Evolutionary conservation across 345 rosid species (phyloP).

Genomic region (Barbarea vulgaris): DNA sequence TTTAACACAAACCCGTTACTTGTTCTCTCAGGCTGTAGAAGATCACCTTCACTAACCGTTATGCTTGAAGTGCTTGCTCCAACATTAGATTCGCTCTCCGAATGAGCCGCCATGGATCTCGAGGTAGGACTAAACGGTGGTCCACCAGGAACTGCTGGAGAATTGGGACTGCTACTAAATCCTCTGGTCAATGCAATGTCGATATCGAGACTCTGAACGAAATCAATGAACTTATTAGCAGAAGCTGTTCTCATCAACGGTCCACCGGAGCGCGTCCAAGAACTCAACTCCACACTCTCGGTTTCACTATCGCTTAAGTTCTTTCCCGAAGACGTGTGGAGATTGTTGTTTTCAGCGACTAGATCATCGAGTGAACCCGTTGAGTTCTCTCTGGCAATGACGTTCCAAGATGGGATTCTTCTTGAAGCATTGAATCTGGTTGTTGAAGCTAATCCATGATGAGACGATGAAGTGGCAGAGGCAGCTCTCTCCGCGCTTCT

Average conservation of each 20-base stretch:
- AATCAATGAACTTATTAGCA: conserved; percentile 78
- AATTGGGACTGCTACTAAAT: conserved; percentile 51
- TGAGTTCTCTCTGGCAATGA: conserved; percentile 93
- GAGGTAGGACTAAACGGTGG: conserved; percentile 39
- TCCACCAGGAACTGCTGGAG: conserved; percentile 45
- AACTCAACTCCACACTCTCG: conserved; percentile 66
- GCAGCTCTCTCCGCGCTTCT: conserved; percentile 96
- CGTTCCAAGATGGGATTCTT: conserved; percentile 98
- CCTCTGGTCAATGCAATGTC: conserved; percentile 60
- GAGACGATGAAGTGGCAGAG: conserved; percentile 67
- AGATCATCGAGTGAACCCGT: conserved; percentile 90
- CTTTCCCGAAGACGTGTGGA: conserved; percentile 51
- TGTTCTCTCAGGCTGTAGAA: conserved; percentile 77
- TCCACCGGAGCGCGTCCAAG: conserved; percentile 98
- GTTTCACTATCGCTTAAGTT: conserved; percentile 77
- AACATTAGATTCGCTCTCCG: conserved; percentile 45
- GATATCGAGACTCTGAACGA: conserved; percentile 66
- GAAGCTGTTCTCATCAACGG: conserved; percentile 97
- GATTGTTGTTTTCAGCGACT: conserved; percentile 36
- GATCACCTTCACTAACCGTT: conserved; percentile 79
- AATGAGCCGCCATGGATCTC: conserved; percentile 43
- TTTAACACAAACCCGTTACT: conserved; percentile 73
- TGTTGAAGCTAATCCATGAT: conserved; percentile 60
- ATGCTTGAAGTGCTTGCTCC: conserved; percentile 55
- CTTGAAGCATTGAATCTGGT: conserved; percentile 74